A percentile compares a stretch with the other conserved stretches of the same genome.
phyloP scores from a whole-genome alignment of 305 asterid species.

The Rubia peregrina region DNA sequence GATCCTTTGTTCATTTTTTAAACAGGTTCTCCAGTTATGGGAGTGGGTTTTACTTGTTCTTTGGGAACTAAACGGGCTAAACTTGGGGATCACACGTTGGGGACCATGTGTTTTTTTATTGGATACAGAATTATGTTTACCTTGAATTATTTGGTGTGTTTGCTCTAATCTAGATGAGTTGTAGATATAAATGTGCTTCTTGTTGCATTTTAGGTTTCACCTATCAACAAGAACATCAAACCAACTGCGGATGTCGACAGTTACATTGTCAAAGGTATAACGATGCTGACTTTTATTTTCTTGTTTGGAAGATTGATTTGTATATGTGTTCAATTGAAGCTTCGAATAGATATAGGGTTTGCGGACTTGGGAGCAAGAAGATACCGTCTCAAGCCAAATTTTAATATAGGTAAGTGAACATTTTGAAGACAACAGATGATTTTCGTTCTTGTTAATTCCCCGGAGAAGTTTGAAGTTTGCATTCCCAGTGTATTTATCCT shows the following conservation, averaged over 20 bases:
- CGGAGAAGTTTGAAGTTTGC: neutral
- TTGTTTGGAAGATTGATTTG: neutral
- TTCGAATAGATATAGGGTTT: slow-evolving; percentile 42
- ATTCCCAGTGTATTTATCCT: too few species aligned
- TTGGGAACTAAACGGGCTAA: slow-evolving; percentile 65
- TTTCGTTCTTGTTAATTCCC: neutral
- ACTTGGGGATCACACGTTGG: slow-evolving; percentile 81
- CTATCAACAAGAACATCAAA: slow-evolving; percentile 80
- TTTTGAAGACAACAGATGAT: neutral
- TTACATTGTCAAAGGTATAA: slow-evolving; percentile 72
- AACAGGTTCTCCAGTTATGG: slow-evolving; percentile 64
- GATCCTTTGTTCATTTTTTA: slow-evolving; percentile 12
- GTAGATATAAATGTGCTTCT: slow-evolving; percentile 14
- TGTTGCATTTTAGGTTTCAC: slow-evolving; percentile 52
- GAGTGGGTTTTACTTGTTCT: slow-evolving; percentile 88
- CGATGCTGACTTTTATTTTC: slow-evolving; percentile 14
- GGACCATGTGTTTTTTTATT: neutral
- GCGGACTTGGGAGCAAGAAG: slow-evolving; percentile 92
- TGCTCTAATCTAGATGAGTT: neutral
- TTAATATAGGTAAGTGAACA: slow-evolving; percentile 55
- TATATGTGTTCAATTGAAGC: slow-evolving; percentile 6
- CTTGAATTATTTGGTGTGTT: neutral
- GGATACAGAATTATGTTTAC: neutral
- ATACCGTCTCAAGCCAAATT: slow-evolving; percentile 71
- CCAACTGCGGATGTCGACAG: slow-evolving; percentile 52